phyloP scores from a whole-genome alignment of 805 yeast species.

The Saccharomyces kudriavzevii region DNA sequence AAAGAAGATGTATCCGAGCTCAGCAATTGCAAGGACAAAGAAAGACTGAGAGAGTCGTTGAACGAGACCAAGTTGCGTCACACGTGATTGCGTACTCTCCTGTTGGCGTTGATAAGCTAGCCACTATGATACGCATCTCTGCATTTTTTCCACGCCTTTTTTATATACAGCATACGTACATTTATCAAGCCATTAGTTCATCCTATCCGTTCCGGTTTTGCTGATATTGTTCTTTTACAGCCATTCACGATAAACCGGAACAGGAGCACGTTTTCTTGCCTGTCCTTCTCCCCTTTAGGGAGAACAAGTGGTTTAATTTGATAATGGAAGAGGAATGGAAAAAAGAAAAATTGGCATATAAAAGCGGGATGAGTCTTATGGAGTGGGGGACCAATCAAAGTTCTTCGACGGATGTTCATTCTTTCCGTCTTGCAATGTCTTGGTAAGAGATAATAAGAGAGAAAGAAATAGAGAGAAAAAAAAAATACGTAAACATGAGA shows the following conservation, averaged over 20 bases:
- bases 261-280: neutral
- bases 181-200: neutral
- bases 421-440: neutral
- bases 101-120: too few species aligned
- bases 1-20: neutral
- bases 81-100: neutral
- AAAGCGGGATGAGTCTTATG: neutral
- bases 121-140: neutral
- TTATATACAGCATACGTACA: neutral
- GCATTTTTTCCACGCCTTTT: neutral
- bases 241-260: neutral
- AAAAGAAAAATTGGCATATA: neutral
- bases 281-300: neutral
- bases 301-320: neutral
- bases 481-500: constrained; percentile 29
- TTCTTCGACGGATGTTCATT: neutral
- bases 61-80: neutral
- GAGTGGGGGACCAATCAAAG: neutral
- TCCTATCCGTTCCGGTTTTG: neutral
- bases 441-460: neutral
- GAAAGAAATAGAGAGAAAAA: too few species aligned
- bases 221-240: neutral
- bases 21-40: neutral
- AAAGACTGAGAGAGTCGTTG: neutral
- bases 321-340: neutral